Conservation (phyloP, 2,329 filamentous ascomycete genomes). For the Ophiostoma perfectum region DNA sequence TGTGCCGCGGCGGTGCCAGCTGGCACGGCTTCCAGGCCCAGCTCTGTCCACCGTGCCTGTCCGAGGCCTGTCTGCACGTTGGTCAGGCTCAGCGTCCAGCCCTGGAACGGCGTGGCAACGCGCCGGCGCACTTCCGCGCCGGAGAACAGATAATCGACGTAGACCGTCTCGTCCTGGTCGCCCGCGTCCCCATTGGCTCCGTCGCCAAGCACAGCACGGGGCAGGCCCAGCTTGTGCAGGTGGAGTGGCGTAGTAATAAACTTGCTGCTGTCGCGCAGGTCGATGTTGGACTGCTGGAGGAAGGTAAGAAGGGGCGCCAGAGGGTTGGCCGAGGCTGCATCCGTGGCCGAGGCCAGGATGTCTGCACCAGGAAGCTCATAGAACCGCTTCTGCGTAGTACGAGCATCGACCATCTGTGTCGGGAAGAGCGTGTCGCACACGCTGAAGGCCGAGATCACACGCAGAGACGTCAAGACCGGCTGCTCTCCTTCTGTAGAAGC, state of each 20-base stretch:
- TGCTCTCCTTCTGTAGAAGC: not conserved
- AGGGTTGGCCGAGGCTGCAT: slow-evolving; percentile 18
- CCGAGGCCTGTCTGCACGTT: slow-evolving; percentile 48
- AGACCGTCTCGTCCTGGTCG: slow-evolving; percentile 18
- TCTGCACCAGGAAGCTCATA: slow-evolving; percentile 30
- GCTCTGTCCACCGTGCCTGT: slow-evolving; percentile 47
- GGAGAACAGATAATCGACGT: slow-evolving; percentile 41
- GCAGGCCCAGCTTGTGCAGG: slow-evolving; percentile 29
- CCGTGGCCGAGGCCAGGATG: slow-evolving; percentile 12
- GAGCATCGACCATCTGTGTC: slow-evolving; percentile 43
- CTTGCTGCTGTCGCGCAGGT: slow-evolving; percentile 44
- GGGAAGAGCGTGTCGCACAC: slow-evolving; percentile 45
- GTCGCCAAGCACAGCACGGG: slow-evolving; percentile 25
- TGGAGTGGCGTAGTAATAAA: slow-evolving; percentile 44
- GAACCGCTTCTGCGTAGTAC: slow-evolving; percentile 39
- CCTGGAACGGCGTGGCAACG: slow-evolving; percentile 39
- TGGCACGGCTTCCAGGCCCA: slow-evolving; percentile 40
- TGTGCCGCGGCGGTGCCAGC: not conserved
- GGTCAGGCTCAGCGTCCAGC: slow-evolving; percentile 46
- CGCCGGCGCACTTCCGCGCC: slow-evolving; percentile 50
- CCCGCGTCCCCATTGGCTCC: too few relatives aligned
- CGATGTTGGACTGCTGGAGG: slow-evolving; percentile 41
- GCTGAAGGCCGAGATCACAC: slow-evolving; percentile 36
- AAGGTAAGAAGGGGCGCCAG: slow-evolving; percentile 39
- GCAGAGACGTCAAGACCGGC: slow-evolving; percentile 7